Evolutionary conservation across 2,329 filamentous ascomycete species (phyloP), one percentile per base, ranked within the genome.

Genomic region (Exophiala spinifera): DNA sequence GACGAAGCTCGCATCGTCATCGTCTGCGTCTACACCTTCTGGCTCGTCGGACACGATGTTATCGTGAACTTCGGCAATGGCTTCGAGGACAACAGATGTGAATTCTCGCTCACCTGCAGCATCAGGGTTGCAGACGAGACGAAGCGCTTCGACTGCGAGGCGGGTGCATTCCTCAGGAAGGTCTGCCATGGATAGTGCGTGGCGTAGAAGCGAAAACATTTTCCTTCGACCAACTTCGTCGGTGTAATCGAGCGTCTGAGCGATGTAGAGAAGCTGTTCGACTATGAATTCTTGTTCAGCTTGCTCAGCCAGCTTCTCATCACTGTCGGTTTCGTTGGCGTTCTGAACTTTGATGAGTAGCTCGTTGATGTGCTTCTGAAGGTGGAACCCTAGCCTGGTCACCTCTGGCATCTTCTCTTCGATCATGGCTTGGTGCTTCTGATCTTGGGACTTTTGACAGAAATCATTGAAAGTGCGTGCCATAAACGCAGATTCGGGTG

Each of bases 381-480:
- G 78, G 67, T 89, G 88, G 69, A 89, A 94, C 3, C 90, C 91
- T 21, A 99, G 82, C 64, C 89, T 90, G 1, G 89, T 96, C 46
- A 97, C 91, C 71, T 96, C 92, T 0, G 94, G 94, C 67, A 99
- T 84, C 72, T 96, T 97, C 67, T 96, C 91, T 64, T 97, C 94
- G 1, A 91, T 76, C 44, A 94, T 76, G 10, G 81, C 79, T 63
- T 91, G 84, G 61, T 88, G 87, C 63, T 88, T 89, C 20, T 85
- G 84, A 57, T 89, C 85, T 17, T 84, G 83, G 54, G 89, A 85
- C 15, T 84, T 83, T 55, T 89, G 85, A 69, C 91, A 96, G 67
- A 92, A 97, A 56, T 96, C 89, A 66, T 96, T 97, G 76, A 96
- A 95, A 51, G 88, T 96, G 52, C 94, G 84, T 0, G 87, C 89